Evolutionary conservation across 2,329 filamentous ascomycete genomes (phyloP), one percentile per base, ranked within the genome.

Genomic region (Herpotrichia juniperi): DNA sequence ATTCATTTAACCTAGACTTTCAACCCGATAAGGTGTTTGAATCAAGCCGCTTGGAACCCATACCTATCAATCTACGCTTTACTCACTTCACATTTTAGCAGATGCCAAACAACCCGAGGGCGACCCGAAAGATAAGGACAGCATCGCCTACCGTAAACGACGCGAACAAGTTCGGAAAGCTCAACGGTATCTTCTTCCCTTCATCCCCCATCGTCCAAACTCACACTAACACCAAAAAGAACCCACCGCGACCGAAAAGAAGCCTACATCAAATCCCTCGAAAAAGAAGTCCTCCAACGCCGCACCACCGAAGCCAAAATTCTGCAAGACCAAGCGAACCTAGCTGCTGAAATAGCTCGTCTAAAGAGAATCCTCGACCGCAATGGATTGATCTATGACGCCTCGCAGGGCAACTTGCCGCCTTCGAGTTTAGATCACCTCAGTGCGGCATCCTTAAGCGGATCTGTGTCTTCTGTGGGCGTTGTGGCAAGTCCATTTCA

Each of bases 161-260:
- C 62, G 68, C 40, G 72, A 75, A 30, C 72, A 75, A 57, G 61
- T 74, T n/a, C 69, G 72, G 11, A 65, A 59, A 46, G 72, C 72
- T 8, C 72, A 75, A 51, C 63, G 58, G 67, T 70, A 43, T 16
- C 19, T 31, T 37, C 22, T 37, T 22, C 16, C 39, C n/a, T 16
- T 1, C 30, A 12, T 34, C 22, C 17, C 26, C 31, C 19, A 12
- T 14, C 26, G 10, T 10, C 8, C 2, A 9, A 34, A 26, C 50
- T 57, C 9, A 54, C 17, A 21, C n/a, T 42, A 25, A 2, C 22
- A 31, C 32, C 26, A n/a, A 12, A 16, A 34, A 71, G 65, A 37
- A 68, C 60, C 4, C 65, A 71, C 48, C 67, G 66, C 12, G 66
- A 71, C 32, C 67, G 67, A n/a, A 71, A 69, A 53, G 66, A 69